A percentile compares a stretch with the other conserved stretches of the same genome.
These are phyloP conservation scores for Hapsidospora chrysogenum DNA, from an alignment of 495 filamentous ascomycete genomes.

Conservation along the genomic window DNA sequence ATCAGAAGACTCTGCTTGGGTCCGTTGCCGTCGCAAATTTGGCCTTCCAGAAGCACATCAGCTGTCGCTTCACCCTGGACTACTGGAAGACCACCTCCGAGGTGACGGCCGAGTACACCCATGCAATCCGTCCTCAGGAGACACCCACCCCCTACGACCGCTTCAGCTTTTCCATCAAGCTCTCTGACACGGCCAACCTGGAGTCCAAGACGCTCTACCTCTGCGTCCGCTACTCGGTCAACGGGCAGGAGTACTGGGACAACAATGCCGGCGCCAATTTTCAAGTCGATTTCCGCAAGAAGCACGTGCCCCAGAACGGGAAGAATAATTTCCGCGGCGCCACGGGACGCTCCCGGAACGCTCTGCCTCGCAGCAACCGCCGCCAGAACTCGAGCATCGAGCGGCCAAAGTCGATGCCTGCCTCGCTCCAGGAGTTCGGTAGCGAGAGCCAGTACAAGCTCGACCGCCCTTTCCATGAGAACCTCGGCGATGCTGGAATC, in stretches of 20 bases:
- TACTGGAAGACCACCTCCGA: conserved; percentile 98
- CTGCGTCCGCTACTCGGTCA: conserved; percentile 78
- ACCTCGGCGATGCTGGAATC: conserved; percentile 28
- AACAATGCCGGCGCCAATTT: conserved; percentile 79
- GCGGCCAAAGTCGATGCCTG: conserved; percentile 46
- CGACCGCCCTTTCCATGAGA: conserved; percentile 34
- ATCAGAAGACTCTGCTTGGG: conserved; percentile 73
- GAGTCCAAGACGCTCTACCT: conserved; percentile 81
- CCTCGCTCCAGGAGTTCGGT: conserved; percentile 50
- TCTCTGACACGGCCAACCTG: conserved; percentile 78
- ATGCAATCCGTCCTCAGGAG: conserved; percentile 55
- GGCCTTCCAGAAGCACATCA: conserved; percentile 75
- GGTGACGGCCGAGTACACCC: conserved; percentile 71
- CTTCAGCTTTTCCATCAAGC: conserved; percentile 86
- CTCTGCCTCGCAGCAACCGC: conserved; percentile 63
- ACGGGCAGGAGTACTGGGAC: conserved; percentile 85
- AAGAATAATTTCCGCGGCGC: conserved; percentile 31
- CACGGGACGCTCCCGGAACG: conserved; percentile 34
- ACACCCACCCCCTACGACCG: conserved; percentile 57
- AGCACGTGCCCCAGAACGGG: conserved; percentile 38
- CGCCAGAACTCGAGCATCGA: conserved; percentile 26
- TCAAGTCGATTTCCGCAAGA: conserved; percentile 81
- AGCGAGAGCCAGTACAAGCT: conserved; percentile 39
- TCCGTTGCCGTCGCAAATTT: conserved; percentile 74
- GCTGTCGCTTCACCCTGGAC: conserved; percentile 86